These are phyloP conservation scores for Trebouxia sp. DNA, from an alignment of 139 green algal genomes.

Conservation along the genomic window DNA sequence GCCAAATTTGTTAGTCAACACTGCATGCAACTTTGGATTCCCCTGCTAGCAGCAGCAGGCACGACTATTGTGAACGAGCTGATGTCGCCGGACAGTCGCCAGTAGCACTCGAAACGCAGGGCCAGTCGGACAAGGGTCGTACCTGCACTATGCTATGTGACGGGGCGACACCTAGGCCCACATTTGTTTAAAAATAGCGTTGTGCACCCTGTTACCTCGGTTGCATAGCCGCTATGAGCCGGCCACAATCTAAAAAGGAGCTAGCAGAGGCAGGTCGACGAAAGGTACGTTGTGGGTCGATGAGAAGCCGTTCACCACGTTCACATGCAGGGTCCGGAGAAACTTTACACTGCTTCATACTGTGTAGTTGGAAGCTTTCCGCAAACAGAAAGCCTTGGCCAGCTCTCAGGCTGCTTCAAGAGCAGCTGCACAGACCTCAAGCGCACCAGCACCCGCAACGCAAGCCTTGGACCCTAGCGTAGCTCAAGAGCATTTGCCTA, in stretches of 20 bases:
- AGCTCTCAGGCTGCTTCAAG: background rate
- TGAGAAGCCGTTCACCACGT: background rate
- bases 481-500: no score
- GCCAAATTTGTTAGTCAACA: background rate
- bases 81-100: no score
- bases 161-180: no score
- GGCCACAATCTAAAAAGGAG: constrained; percentile 31
- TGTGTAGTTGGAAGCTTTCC: constrained; percentile 48
- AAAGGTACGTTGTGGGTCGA: constrained; percentile 35
- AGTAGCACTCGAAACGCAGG: no score
- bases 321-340: background rate
- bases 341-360: background rate
- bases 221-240: constrained; percentile 3
- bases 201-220: no score
- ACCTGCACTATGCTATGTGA: background rate
- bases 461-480: no score
- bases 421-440: no score
- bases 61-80: no score
- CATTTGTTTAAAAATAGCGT: no score
- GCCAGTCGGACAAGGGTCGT: no score
- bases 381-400: constrained; percentile 33
- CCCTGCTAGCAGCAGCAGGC: no score
- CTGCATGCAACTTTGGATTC: background rate
- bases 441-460: no score
- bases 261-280: constrained; percentile 47